Conservation (phyloP, 2,329 filamentous ascomycete genomes). For the Arthroderma sp. region DNA sequence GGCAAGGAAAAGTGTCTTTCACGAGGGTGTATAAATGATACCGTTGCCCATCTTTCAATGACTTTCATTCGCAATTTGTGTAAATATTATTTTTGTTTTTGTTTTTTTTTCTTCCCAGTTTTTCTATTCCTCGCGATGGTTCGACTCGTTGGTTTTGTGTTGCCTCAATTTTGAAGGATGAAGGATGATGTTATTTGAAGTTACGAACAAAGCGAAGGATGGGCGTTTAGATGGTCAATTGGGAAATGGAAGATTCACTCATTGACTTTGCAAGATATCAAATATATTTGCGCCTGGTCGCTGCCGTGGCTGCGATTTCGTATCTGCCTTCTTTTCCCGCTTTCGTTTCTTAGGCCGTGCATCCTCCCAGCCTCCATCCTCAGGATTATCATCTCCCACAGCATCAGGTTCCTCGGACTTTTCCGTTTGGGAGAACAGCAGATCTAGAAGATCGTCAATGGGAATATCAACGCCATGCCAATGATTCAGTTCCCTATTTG, state of each 20-base stretch:
- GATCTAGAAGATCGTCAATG: background rate
- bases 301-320: background rate
- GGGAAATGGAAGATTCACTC: background rate
- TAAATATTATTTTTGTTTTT: no score
- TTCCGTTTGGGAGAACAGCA: background rate
- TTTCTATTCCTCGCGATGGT: no score
- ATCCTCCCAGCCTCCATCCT: constrained; percentile 3
- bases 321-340: constrained; percentile 5
- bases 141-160: no score
- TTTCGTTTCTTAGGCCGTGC: constrained; percentile 5
- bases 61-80: no score
- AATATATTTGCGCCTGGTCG: constrained; percentile 3
- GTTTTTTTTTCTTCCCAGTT: no score
- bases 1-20: no score
- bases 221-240: constrained; percentile 23
- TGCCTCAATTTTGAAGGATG: no score
- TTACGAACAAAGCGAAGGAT: constrained; percentile 18
- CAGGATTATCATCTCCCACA: constrained; percentile 1
- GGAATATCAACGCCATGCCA: background rate
- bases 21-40: no score
- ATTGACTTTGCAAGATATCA: constrained; percentile 5
- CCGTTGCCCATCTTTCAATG: no score
- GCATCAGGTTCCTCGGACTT: background rate
- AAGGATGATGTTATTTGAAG: no score
- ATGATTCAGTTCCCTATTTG: background rate